A percentile compares a stretch with the other conserved stretches of the same genome.
phyloP scores from a whole-genome alignment of 1,139 yeast species.

The Hemisphaericaspora xylanilytica region DNA sequence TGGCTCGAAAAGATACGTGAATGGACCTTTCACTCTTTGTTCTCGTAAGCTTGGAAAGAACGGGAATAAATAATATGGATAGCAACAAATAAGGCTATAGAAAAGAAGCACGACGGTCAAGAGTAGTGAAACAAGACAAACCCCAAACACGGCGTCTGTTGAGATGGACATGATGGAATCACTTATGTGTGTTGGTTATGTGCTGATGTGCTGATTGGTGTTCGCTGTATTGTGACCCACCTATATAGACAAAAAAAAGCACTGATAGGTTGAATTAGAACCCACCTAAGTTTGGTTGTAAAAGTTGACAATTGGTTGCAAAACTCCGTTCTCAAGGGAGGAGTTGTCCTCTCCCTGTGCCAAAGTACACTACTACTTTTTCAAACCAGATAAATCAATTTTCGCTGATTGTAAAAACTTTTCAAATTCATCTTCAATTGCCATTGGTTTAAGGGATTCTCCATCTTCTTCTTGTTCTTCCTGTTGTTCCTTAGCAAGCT shows the following conservation, averaged over 20 bases:
- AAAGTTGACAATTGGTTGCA: conserved; percentile 13
- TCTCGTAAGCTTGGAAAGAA: not conserved
- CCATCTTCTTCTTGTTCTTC: conserved; percentile 11
- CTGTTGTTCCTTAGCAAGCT: conserved; percentile 14
- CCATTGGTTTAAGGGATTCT: conserved; percentile 6
- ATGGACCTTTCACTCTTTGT: not conserved
- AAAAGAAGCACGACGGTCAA: not conserved
- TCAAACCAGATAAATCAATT: conserved; percentile 10
- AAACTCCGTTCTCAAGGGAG: conserved; percentile 5
- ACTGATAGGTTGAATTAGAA: no score
- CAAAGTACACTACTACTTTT: conserved; percentile 6
- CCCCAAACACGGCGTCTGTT: conserved; percentile 8
- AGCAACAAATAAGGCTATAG: not conserved
- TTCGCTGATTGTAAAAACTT: conserved; percentile 17
- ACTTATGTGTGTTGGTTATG: not conserved
- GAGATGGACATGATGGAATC: conserved; percentile 7
- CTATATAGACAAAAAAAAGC: no score
- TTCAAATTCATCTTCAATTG: conserved; percentile 29
- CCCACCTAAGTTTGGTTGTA: not conserved
- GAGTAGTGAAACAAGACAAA: not conserved
- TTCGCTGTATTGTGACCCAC: no score
- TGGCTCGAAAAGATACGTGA: not conserved
- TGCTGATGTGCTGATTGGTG: no score
- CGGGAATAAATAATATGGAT: not conserved
- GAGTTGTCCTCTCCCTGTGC: not conserved